A percentile compares a stretch with the other conserved stretches of the same genome.
phyloP scores from a whole-genome alignment of 192 early-diverging fungal species.

The Geranomyces michiganensis region DNA sequence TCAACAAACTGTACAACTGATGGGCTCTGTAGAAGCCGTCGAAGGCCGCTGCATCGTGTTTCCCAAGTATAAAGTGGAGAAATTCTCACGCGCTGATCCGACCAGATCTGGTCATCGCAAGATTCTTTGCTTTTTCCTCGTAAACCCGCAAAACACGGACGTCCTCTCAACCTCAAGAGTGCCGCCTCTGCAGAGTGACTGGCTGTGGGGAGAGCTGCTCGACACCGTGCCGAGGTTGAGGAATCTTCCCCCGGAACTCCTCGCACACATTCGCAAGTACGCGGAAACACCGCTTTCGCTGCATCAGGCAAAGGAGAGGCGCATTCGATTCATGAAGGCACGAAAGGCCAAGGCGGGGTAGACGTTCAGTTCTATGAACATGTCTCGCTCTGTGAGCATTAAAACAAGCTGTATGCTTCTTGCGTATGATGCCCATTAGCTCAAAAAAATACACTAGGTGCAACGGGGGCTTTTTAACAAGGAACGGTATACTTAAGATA shows the following conservation, averaged over 20 bases:
- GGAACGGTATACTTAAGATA: too few species aligned
- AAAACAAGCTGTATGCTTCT: too few species aligned
- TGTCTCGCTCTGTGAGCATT: not conserved
- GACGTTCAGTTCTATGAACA: not conserved
- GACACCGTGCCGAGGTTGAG: not conserved
- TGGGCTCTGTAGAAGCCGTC: slow-evolving; percentile 49
- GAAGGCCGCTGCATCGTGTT: slow-evolving; percentile 69
- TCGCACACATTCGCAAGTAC: not conserved
- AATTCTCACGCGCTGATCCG: slow-evolving; percentile 62
- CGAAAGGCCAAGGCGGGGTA: not conserved
- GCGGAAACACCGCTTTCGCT: not conserved
- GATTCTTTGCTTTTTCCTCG: slow-evolving; percentile 72
- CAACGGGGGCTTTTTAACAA: too few species aligned
- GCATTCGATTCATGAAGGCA: not conserved
- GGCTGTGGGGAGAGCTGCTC: slow-evolving; percentile 28
- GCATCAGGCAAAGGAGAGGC: not conserved
- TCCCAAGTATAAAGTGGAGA: slow-evolving; percentile 71
- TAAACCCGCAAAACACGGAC: slow-evolving; percentile 56
- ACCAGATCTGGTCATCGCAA: slow-evolving; percentile 67
- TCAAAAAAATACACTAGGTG: too few species aligned
- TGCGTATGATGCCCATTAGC: too few species aligned
- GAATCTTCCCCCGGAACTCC: not conserved
- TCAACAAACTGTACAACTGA: slow-evolving; percentile 38
- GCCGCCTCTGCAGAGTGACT: slow-evolving; percentile 66
- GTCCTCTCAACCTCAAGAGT: slow-evolving; percentile 60